These are phyloP conservation scores for Hemileia vastatrix DNA, from an alignment of 1,284 basidiomycete genomes.

Conservation along the genomic window DNA sequence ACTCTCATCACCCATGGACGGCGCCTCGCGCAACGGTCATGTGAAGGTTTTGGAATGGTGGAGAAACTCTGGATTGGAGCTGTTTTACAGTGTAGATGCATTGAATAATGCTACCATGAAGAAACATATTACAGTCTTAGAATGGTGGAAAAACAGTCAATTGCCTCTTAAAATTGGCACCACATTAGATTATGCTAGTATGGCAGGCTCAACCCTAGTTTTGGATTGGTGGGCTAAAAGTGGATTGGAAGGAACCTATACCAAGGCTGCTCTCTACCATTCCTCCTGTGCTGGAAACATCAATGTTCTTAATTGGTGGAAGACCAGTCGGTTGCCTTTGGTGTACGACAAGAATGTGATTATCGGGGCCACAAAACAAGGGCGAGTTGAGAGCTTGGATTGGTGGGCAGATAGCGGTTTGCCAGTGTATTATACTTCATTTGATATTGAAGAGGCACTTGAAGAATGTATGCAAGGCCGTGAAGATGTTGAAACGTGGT, in stretches of 20 bases:
- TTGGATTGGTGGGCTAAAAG: constrained; percentile 71
- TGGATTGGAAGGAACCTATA: constrained; percentile 62
- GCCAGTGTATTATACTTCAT: constrained; percentile 67
- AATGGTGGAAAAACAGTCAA: constrained; percentile 61
- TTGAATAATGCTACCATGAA: constrained; percentile 64
- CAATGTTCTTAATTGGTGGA: constrained; percentile 71
- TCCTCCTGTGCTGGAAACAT: constrained; percentile 68
- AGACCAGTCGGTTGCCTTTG: constrained; percentile 60
- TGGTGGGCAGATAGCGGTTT: constrained; percentile 72
- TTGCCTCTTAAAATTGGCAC: constrained; percentile 65
- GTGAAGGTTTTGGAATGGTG: constrained; percentile 66
- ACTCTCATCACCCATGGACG: background rate
- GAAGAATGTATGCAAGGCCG: constrained; percentile 69
- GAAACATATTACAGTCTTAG: constrained; percentile 59
- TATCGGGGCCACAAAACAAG: constrained; percentile 64
- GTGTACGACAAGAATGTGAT: constrained; percentile 67
- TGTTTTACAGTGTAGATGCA: constrained; percentile 59
- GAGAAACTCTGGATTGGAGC: constrained; percentile 50
- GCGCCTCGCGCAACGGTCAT: constrained; percentile 45
- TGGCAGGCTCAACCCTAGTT: constrained; percentile 49
- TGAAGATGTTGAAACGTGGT: constrained; percentile 42
- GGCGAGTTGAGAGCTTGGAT: constrained; percentile 65
- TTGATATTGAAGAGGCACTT: constrained; percentile 67
- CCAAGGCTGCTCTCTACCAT: constrained; percentile 61
- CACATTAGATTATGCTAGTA: constrained; percentile 67